phyloP scores from a whole-genome alignment of 441 rosid genomes.

The Bocquillonia castaneifolia region DNA sequence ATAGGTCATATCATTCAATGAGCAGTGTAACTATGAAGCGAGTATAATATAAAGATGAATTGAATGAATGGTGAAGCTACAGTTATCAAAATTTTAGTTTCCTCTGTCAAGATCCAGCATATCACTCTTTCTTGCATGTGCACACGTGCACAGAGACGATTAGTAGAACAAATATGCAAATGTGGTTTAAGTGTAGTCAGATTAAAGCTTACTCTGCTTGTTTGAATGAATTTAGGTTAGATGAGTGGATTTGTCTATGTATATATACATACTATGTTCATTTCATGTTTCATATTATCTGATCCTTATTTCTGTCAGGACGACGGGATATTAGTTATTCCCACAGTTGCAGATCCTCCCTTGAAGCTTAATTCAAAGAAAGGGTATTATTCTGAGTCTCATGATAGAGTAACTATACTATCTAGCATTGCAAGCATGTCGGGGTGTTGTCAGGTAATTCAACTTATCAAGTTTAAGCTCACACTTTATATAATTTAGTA shows the following conservation, averaged over 20 bases:
- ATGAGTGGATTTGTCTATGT: background rate
- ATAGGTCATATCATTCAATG: background rate
- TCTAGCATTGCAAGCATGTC: conserved; percentile 86
- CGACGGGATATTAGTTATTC: conserved; percentile 72
- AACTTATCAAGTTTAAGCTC: conserved; percentile 17
- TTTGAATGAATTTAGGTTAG: background rate
- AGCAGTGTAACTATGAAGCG: background rate
- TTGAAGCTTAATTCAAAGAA: conserved; percentile 58
- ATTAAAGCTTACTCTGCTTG: background rate
- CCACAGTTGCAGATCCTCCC: conserved; percentile 73
- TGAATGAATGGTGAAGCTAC: background rate
- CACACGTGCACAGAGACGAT: too few species aligned
- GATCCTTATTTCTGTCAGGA: conserved; percentile 41
- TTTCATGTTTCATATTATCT: conserved; percentile 1
- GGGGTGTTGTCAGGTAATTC: conserved; percentile 85
- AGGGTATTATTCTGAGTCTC: conserved; percentile 45
- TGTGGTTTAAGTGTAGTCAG: background rate
- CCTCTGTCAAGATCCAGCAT: background rate
- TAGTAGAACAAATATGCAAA: too few species aligned
- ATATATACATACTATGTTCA: background rate
- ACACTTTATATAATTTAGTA: background rate
- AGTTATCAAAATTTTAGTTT: background rate
- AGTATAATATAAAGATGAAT: background rate
- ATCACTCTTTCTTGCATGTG: background rate
- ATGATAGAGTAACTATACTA: conserved; percentile 49